Evolutionary conservation across 306 rosid species (phyloP).

Genomic region (Corylus americana): DNA sequence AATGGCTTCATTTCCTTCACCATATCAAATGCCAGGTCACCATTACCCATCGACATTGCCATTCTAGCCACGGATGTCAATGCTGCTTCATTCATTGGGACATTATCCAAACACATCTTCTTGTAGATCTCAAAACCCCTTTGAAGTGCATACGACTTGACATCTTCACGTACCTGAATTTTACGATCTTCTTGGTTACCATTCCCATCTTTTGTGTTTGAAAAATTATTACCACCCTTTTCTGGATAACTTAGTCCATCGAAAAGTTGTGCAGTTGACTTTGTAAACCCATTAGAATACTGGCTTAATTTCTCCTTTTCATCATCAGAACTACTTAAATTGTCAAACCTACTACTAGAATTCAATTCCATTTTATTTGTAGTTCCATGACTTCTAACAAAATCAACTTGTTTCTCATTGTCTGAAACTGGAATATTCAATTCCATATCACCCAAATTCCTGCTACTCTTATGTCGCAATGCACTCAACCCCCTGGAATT

Average conservation of each 20-base stretch:
- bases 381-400: constrained; percentile 17
- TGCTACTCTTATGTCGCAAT: constrained; percentile 3
- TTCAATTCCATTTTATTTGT: constrained; percentile 15
- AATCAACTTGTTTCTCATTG: background rate
- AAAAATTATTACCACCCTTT: constrained; percentile 26
- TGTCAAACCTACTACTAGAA: constrained; percentile 16
- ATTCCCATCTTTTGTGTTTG: constrained; percentile 23
- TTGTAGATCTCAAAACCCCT: constrained; percentile 80
- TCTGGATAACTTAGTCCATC: constrained; percentile 23
- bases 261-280: constrained; percentile 26
- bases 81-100: constrained; percentile 84
- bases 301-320: constrained; percentile 27
- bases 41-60: constrained; percentile 90
- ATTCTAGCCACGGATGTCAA: constrained; percentile 91
- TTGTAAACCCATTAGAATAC: constrained; percentile 33
- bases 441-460: constrained; percentile 13
- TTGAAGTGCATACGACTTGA: constrained; percentile 63
- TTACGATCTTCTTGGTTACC: constrained; percentile 31
- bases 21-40: constrained; percentile 89
- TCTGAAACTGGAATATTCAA: constrained; percentile 5
- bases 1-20: constrained; percentile 80
- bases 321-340: constrained; percentile 14
- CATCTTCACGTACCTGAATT: constrained; percentile 62
- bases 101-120: constrained; percentile 58
- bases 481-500: constrained; percentile 25